phyloP scores from a whole-genome alignment of 176 grass and related monocot genomes.

The Calamus simplicifolius region DNA sequence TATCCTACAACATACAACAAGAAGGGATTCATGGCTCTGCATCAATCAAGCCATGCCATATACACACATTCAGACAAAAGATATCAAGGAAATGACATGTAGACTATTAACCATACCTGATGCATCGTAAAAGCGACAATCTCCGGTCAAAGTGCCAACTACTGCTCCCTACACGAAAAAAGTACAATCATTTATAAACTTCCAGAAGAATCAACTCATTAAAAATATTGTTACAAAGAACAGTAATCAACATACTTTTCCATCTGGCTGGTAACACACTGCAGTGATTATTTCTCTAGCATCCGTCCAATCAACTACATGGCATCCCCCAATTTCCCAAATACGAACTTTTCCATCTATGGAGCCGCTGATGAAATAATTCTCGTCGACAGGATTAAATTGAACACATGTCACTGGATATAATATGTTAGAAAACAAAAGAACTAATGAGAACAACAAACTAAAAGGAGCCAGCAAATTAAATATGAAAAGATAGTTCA shows the following conservation, averaged over 20 bases:
- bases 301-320: constrained; percentile 81
- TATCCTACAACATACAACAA: too few relatives aligned
- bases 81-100: background rate
- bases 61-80: too few relatives aligned
- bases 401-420: constrained; percentile 89
- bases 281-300: constrained; percentile 75
- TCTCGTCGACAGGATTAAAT: constrained; percentile 55
- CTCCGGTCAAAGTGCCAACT: constrained; percentile 70
- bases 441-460: constrained; percentile 4
- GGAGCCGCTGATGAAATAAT: constrained; percentile 79
- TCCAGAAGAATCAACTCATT: background rate
- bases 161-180: constrained; percentile 47
- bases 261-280: constrained; percentile 67
- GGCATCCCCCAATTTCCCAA: constrained; percentile 57
- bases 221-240: constrained; percentile 16
- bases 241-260: constrained; percentile 47
- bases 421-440: background rate
- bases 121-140: constrained; percentile 67
- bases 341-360: constrained; percentile 97
- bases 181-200: background rate
- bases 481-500: constrained; percentile 1
- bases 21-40: too few relatives aligned
- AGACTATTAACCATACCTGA: constrained; percentile 43
- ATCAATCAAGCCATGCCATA: too few relatives aligned
- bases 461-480: constrained; percentile 6